Percentiles rank a stretch among this genome's conserved stretches.
These are phyloP conservation scores for Melampsora larici-populina DNA, from an alignment of 1,284 basidiomycete genomes.

Conservation along the genomic window DNA sequence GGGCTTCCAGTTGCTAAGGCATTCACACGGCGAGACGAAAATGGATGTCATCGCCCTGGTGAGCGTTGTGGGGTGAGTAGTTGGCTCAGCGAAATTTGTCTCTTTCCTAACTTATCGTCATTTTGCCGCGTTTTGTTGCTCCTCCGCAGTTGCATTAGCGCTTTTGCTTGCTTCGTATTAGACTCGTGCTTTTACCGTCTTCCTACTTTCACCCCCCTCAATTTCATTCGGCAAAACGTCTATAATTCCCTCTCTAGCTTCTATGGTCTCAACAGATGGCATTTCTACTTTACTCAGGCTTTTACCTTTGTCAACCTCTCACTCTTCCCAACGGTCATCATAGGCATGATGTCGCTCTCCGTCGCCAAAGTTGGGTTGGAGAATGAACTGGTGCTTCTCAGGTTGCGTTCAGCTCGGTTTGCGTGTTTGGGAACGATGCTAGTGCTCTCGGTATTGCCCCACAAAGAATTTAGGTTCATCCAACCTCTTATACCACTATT, in stretches of 20 bases:
- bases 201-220: conserved; percentile 71
- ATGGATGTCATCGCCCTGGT: conserved; percentile 31
- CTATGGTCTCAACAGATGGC: conserved; percentile 81
- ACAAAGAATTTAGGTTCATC: conserved; percentile 96
- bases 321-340: conserved; percentile 44
- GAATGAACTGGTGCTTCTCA: background rate
- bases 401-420: conserved; percentile 57
- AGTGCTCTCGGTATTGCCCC: conserved; percentile 73
- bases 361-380: background rate
- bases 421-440: conserved; percentile 65
- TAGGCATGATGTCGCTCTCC: conserved; percentile 4
- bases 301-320: conserved; percentile 65
- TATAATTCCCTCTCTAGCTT: conserved; percentile 76
- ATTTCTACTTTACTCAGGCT: conserved; percentile 84
- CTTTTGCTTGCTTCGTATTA: conserved; percentile 57
- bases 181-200: conserved; percentile 70
- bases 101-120: conserved; percentile 24
- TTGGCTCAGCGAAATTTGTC: conserved; percentile 44
- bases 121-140: conserved; percentile 1
- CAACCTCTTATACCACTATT: conserved; percentile 86
- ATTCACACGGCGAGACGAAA: conserved; percentile 7
- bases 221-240: conserved; percentile 75
- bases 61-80: conserved; percentile 45
- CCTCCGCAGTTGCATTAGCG: conserved; percentile 54
- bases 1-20: conserved; percentile 10